phyloP scores from a whole-genome alignment of 352 stramenopile genomes.

The Phytophthora lateralis region DNA sequence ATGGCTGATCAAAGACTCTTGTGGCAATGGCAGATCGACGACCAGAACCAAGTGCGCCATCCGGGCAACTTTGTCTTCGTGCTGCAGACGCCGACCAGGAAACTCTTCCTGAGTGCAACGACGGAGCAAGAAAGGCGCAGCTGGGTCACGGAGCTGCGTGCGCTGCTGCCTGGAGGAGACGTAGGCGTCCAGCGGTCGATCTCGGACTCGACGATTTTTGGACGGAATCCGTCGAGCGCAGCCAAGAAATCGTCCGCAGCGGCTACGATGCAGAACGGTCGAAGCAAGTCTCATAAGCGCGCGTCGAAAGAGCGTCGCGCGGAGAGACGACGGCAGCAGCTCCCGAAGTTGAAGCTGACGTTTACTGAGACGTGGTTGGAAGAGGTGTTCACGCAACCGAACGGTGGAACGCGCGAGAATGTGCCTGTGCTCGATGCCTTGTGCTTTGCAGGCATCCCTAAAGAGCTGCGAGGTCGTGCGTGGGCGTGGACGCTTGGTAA shows the following conservation, averaged over 20 bases:
- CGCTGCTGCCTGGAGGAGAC: conserved; percentile 38
- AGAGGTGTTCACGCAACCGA: conserved; percentile 57
- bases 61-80: conserved; percentile 82
- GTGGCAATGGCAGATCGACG: conserved; percentile 58
- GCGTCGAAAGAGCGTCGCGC: conserved; percentile 69
- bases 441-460: conserved; percentile 84
- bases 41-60: conserved; percentile 83
- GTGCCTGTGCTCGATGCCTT: conserved; percentile 58
- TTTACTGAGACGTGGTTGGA: conserved; percentile 82
- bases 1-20: not conserved
- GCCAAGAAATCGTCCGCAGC: conserved; percentile 31
- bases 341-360: conserved; percentile 75
- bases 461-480: conserved; percentile 78
- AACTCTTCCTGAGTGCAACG: conserved; percentile 71
- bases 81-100: conserved; percentile 52
- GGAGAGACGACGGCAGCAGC: conserved; percentile 61
- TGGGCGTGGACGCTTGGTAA: conserved; percentile 87
- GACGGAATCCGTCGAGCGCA: conserved; percentile 50
- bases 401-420: conserved; percentile 33
- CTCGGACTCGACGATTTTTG: conserved; percentile 34
- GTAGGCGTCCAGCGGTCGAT: conserved; percentile 18
- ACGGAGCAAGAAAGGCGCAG: conserved; percentile 75
- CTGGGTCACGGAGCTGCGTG: conserved; percentile 67
- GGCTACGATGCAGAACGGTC: conserved; percentile 28
- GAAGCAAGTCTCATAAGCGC: conserved; percentile 31